Evolutionary conservation across 306 rosid species (phyloP).

Genomic region (Elaeagnus macrophylla): DNA sequence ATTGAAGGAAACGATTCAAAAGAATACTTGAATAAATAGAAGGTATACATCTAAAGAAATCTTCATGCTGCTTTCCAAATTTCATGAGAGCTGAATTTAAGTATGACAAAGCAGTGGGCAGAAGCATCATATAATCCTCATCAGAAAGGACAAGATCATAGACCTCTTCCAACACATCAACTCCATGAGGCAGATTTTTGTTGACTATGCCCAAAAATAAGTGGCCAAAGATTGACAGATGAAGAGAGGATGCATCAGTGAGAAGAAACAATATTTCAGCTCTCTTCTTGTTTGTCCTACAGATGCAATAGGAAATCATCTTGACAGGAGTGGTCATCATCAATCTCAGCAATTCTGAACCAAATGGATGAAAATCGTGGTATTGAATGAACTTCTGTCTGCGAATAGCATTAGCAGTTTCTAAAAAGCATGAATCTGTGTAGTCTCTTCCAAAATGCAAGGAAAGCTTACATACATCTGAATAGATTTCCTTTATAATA

Average conservation of each 20-base stretch:
- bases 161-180: slow-evolving; percentile 22
- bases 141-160: slow-evolving; percentile 37
- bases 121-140: slow-evolving; percentile 56
- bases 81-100: slow-evolving; percentile 40
- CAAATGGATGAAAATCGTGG: slow-evolving; percentile 42
- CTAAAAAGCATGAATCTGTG: slow-evolving; percentile 62
- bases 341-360: slow-evolving; percentile 44
- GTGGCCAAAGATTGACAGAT: slow-evolving; percentile 66
- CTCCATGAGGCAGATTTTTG: slow-evolving; percentile 26
- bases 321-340: slow-evolving; percentile 48
- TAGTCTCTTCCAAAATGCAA: slow-evolving; percentile 37
- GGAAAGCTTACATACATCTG: slow-evolving; percentile 33
- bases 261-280: slow-evolving; percentile 63
- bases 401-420: slow-evolving; percentile 46
- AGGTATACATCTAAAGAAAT: slow-evolving; percentile 33
- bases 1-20: slow-evolving; percentile 49
- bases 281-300: slow-evolving; percentile 34
- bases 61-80: slow-evolving; percentile 29
- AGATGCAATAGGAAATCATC: slow-evolving; percentile 44
- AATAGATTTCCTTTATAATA: slow-evolving; percentile 57
- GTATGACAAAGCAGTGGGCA: slow-evolving; percentile 60
- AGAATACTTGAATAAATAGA: slow-evolving; percentile 54
- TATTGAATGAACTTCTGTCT: slow-evolving; percentile 38
- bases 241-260: slow-evolving; percentile 58
- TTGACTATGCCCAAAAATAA: slow-evolving; percentile 36